Evolutionary conservation across 1,284 basidiomycete genomes (phyloP).

Genomic region (Apiotrichum montevideense): DNA sequence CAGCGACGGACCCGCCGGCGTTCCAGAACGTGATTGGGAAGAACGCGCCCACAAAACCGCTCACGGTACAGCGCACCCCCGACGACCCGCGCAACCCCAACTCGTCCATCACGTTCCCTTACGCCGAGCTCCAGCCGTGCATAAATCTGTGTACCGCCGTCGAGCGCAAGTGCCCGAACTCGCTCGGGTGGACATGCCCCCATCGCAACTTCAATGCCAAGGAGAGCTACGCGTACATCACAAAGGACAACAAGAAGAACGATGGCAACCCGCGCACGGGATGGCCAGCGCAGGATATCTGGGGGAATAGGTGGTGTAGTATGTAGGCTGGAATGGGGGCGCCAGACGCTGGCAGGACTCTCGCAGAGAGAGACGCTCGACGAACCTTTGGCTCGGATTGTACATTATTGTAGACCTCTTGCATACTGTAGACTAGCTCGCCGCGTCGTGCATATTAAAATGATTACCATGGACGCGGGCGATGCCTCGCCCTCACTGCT

Average conservation of each 20-base stretch:
- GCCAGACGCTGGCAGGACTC: no score
- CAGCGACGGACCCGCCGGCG: constrained; percentile 35
- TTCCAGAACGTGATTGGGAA: constrained; percentile 24
- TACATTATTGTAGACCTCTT: no score
- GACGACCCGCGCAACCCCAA: constrained; percentile 39
- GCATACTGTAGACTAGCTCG: no score
- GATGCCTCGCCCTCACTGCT: no score
- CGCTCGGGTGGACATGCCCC: constrained; percentile 60
- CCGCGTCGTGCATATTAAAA: no score
- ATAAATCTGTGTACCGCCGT: constrained; percentile 66
- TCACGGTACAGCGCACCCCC: constrained; percentile 48
- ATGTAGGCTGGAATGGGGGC: not conserved
- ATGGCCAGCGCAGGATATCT: constrained; percentile 55
- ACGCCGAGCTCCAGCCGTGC: constrained; percentile 66
- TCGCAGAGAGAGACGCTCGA: no score
- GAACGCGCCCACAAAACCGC: constrained; percentile 27
- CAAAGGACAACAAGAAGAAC: constrained; percentile 56
- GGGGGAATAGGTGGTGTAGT: constrained; percentile 75
- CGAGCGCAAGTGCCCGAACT: constrained; percentile 68
- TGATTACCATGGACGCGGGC: no score
- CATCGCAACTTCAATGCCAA: constrained; percentile 58
- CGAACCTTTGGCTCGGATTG: no score
- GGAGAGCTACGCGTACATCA: constrained; percentile 64
- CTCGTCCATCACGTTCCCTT: constrained; percentile 40
- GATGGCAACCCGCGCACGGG: constrained; percentile 52